Evolutionary conservation across 2,329 filamentous ascomycete genomes (phyloP), one percentile per base, ranked within the genome.

Genomic region (Hawksworthiomyces lignivorus): DNA sequence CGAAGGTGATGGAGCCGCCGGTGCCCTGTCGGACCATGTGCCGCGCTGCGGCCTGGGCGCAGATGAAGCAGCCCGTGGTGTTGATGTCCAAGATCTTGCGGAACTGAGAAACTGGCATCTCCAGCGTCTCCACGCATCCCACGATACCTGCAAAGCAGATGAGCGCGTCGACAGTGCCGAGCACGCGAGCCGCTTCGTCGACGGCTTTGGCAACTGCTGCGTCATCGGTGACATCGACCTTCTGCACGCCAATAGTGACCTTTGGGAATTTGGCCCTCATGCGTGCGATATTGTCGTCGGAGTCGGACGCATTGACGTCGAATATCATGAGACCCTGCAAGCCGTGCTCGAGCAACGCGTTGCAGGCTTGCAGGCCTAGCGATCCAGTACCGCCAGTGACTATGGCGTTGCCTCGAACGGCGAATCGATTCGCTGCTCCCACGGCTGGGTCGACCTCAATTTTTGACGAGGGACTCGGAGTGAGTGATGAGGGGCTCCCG

Each of bases 141-240:
- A 86, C 83, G 0, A 87, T 70, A 5, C 84, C 83, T 0, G 81
- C 83, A 52, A 84, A 84, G 50, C 75, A 80, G 49, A 76, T 68
- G 2, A 83, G 61, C 32, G 74, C 71, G 45, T 75, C 65, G 3
- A 84, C 54, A 15, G 62, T 61, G 2, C 75, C 75, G 3, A 80
- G 61, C 2, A 59, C 52, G 10, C 58, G 49, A 1, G 61, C 63
- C 0, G 63, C 64, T 35, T 61, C 56, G 6, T 58, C 47, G 4
- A 74, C 60, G 1, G 66, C 68, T 4, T 14, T 20, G 2, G 41
- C 29, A 3, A 55, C 48, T 26, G 21, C 43, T 26, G 11, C 50
- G 39, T 52, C 50, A 26, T 56, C 51, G 1, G 58, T 57, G 28
- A 85, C 76, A 50, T 86, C 73, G 17, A 82, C 73, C 7, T 62